Evolutionary conservation across 108 stramenopile species (phyloP), one percentile per base, ranked within the genome.

Genomic region (Nitzschia sp.): DNA sequence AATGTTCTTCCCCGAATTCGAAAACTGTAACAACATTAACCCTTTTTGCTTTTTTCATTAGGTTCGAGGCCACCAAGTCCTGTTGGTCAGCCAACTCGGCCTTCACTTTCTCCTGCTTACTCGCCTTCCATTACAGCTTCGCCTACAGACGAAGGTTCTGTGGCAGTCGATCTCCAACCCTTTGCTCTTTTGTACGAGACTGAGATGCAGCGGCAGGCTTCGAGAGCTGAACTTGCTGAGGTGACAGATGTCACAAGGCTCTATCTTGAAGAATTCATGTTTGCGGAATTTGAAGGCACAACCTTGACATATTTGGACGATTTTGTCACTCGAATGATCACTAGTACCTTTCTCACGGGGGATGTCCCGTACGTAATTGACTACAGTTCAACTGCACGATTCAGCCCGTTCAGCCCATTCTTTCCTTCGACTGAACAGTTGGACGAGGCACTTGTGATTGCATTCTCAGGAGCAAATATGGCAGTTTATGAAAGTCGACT

Each of bases 191-290:
- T 38, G 4, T 72, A 72, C 54, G 52, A 63, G 16, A 33, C 61
- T n/a, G 27, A 29, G 41, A 72, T 6, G 36, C 25, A 8, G 3
- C 25, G 27, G n/a, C 60, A 72, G 29, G 60, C 71, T 0, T 36
- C 35, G 32, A 36, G 54, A 16, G 57, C 32, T 16, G 75, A 76
- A 33, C 36, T 76, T 2, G 52, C 19, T 33, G 75, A 55, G 44
- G 44, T 76, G 11, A 53, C 67, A n/a, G 63, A 34, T 15, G 63
- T 55, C 16, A 76, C 75, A 23, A 58, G 45, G n/a, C 29, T 28
- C 1, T 76, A 76, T 36, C 33, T 76, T 17, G 63, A 63, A 47
- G 68, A 63, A 8, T 76, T 54, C 53, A 56, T 76, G 35, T 26
- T 36, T n/a, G 44, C 55, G 3, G 68, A 64, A 46, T 76, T 69